Evolutionary conservation across 352 stramenopile genomes (phyloP).

Genomic region (Pythium phragmitis): DNA sequence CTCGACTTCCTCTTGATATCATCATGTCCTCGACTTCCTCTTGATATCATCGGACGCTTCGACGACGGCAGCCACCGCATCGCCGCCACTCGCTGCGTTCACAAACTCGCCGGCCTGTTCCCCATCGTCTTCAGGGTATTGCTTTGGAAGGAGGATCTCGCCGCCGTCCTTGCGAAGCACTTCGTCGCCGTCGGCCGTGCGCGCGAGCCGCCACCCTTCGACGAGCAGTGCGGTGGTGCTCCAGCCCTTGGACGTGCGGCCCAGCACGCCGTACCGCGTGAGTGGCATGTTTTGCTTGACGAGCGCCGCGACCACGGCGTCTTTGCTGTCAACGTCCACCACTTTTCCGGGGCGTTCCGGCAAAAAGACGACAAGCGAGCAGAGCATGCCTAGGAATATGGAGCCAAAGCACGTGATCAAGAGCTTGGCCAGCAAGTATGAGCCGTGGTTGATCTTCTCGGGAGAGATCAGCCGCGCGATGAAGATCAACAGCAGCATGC

Average conservation of each 20-base stretch:
- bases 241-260: conserved; percentile 41
- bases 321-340: conserved; percentile 29
- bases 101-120: conserved; percentile 13
- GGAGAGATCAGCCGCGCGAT: conserved; percentile 29
- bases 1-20: not conserved
- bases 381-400: conserved; percentile 29
- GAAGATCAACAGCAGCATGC: conserved; percentile 34
- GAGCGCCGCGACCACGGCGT: conserved; percentile 41
- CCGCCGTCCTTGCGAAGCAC: conserved; percentile 47
- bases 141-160: conserved; percentile 42
- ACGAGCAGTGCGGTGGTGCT: conserved; percentile 43
- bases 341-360: conserved; percentile 34
- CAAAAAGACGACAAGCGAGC: conserved; percentile 31
- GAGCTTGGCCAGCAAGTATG: conserved; percentile 22
- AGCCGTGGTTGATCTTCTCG: conserved; percentile 6
- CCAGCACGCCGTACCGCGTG: conserved; percentile 46
- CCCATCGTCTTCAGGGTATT: not conserved
- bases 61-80: not conserved
- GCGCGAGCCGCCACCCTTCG: conserved; percentile 40
- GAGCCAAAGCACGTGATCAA: conserved; percentile 25
- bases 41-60: not conserved
- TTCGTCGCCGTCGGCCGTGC: conserved; percentile 28
- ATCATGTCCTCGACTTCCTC: not conserved
- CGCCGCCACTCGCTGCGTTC: not conserved
- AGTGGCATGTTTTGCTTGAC: conserved; percentile 51